These are phyloP conservation scores for Elongisporangium anandrum DNA, from an alignment of 352 stramenopile genomes.

Conservation along the genomic window DNA sequence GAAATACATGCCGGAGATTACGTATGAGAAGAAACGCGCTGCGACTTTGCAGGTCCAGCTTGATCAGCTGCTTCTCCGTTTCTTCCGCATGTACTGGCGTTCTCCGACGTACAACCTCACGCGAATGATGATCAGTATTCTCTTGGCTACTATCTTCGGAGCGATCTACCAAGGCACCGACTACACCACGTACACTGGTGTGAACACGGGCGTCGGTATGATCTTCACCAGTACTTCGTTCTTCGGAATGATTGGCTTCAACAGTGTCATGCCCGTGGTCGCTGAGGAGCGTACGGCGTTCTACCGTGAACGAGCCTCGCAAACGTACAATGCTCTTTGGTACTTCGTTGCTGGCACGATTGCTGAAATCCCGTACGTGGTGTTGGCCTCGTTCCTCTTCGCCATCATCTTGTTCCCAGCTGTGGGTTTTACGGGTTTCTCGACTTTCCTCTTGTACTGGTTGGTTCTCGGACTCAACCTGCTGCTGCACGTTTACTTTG, in stretches of 20 bases:
- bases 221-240: constrained; percentile 86
- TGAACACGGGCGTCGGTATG: constrained; percentile 51
- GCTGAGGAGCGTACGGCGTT: constrained; percentile 86
- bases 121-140: constrained; percentile 58
- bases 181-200: constrained; percentile 38
- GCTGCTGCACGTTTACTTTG: constrained; percentile 46
- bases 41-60: constrained; percentile 19
- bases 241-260: constrained; percentile 72
- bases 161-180: constrained; percentile 63
- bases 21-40: constrained; percentile 33
- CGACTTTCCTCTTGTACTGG: constrained; percentile 37
- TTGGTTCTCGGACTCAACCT: constrained; percentile 38
- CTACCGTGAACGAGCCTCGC: constrained; percentile 88
- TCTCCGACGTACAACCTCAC: constrained; percentile 85
- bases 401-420: constrained; percentile 34
- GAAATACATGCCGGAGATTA: constrained; percentile 24
- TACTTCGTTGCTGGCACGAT: constrained; percentile 81
- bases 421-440: constrained; percentile 32
- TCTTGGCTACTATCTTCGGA: constrained; percentile 72
- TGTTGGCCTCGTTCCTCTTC: constrained; percentile 35
- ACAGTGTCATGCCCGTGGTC: constrained; percentile 75
- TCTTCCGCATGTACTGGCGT: constrained; percentile 81
- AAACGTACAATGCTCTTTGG: constrained; percentile 87
- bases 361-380: constrained; percentile 68
- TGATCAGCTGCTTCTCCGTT: constrained; percentile 42